Base-by-base conservation (phyloP, 2,329 filamentous ascomycete genomes). In the Peltaster fructicola region DNA sequence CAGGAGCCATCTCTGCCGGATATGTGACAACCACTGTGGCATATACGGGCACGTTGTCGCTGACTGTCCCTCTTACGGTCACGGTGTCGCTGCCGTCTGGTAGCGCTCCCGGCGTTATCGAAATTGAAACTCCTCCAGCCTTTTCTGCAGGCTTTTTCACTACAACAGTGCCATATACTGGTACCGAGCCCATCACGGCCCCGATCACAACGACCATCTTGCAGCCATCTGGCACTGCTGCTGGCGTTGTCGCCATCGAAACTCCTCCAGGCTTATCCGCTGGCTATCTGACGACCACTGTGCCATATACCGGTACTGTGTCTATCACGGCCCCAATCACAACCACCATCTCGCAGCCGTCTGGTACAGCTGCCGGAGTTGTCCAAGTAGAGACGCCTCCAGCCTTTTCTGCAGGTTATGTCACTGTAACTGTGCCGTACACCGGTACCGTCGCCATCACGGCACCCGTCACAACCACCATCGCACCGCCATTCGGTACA, bases 201-300 rank as follows among this genome's bases (percentile, higher is more conserved):
- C 31, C 28, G 10, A 17, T 26, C 14, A 33, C 31, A 8, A 31
- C 27, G 4, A 33, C 33, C 5, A 26, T 33, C 11, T n/a, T n/a
- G n/a, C 10, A 28, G 6, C 25, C 33, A 3, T 29, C 27, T 16
- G 31, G 33, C 3, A 31, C 30, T 7, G 16, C 15, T 8, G 23
- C 24, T 7, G 33, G 28, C 6, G 31, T 31, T 8, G 30, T 33
- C 8, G 23, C 31, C 8, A 20, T 34, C 3, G 23, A 22, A 10
- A 30, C 24, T 3, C 32, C 9, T 8, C 6, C 31, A 15, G 13
- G n/a, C n/a, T n/a, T n/a, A n/a, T n/a, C n/a, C n/a, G n/a, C n/a
- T n/a, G n/a, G n/a, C n/a, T n/a, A n/a, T n/a, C n/a, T n/a, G n/a
- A n/a, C n/a, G n/a, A n/a, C 21, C 3, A 26, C 26, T 6, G n/a